These are phyloP conservation scores for Penicillium corylophilum DNA, from an alignment of 2,329 filamentous ascomycete genomes.

Conservation along the genomic window DNA sequence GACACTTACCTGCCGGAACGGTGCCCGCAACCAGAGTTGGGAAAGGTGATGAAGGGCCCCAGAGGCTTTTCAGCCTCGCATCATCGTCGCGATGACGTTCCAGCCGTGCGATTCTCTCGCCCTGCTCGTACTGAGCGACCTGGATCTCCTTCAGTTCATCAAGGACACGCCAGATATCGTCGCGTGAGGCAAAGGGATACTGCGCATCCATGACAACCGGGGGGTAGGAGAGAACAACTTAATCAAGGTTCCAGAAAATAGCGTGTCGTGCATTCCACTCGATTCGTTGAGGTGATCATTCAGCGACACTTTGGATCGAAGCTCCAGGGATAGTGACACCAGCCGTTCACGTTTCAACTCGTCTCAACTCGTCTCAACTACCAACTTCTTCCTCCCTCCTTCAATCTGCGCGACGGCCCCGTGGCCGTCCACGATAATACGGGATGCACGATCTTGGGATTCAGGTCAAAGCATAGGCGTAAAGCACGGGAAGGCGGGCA, in stretches of 20 bases:
- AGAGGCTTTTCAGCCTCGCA: slow-evolving; percentile 74
- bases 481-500: background rate
- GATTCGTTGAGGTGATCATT: background rate
- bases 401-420: slow-evolving; percentile 24
- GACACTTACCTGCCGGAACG: slow-evolving; percentile 72
- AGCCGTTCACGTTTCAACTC: background rate
- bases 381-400: slow-evolving; percentile 12
- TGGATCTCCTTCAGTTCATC: slow-evolving; percentile 62
- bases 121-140: slow-evolving; percentile 60
- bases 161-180: slow-evolving; percentile 65
- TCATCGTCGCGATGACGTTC: slow-evolving; percentile 65
- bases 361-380: background rate
- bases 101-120: slow-evolving; percentile 60
- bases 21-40: slow-evolving; percentile 80
- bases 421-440: slow-evolving; percentile 24
- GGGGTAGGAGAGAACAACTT: background rate
- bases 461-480: slow-evolving; percentile 7
- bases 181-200: slow-evolving; percentile 62
- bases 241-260: background rate
- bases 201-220: slow-evolving; percentile 58
- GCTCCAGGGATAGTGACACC: background rate
- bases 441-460: slow-evolving; percentile 5
- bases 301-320: background rate
- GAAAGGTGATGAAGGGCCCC: slow-evolving; percentile 82
- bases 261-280: background rate